Conservation (phyloP, 495 filamentous ascomycete genomes). For the Penicillium paxilli region DNA sequence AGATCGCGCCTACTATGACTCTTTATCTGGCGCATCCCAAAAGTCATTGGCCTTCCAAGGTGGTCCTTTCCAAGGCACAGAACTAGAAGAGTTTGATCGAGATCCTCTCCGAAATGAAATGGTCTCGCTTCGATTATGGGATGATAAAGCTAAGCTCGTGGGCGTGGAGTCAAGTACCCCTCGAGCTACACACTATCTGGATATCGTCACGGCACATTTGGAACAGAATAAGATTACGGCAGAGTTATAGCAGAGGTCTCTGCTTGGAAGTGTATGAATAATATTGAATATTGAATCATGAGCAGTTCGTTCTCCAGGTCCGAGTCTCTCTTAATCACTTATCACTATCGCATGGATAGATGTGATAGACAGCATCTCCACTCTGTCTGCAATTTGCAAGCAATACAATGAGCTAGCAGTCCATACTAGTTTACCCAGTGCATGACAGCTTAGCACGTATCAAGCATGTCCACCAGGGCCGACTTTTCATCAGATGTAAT, state of each 20-base stretch:
- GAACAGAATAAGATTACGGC: background rate
- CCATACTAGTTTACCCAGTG: too few relatives aligned
- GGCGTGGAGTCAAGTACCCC: slow-evolving; percentile 30
- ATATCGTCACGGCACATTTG: slow-evolving; percentile 31
- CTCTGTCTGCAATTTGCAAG: too few relatives aligned
- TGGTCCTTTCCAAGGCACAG: slow-evolving; percentile 38
- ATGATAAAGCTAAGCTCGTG: slow-evolving; percentile 42
- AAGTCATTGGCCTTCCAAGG: slow-evolving; percentile 44
- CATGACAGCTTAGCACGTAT: slow-evolving; percentile 53
- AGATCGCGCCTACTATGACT: slow-evolving; percentile 35
- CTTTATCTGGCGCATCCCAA: slow-evolving; percentile 38
- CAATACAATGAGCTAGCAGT: background rate
- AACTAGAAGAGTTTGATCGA: slow-evolving; percentile 27
- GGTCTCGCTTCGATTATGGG: slow-evolving; percentile 42
- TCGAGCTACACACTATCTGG: slow-evolving; percentile 27
- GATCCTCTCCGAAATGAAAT: slow-evolving; percentile 39
- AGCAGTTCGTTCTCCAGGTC: too few relatives aligned
- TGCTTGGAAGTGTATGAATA: background rate
- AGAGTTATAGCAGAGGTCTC: background rate
- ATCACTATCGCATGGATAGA: too few relatives aligned
- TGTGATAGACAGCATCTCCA: too few relatives aligned
- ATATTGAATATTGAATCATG: too few relatives aligned
- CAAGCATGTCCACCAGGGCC: slow-evolving; percentile 63
- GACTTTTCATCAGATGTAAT: slow-evolving; percentile 62
- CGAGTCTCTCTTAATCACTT: too few relatives aligned